These are phyloP conservation scores for Plectosphaerella plurivora DNA, from an alignment of 2,329 filamentous ascomycete species.

Conservation along the genomic window DNA sequence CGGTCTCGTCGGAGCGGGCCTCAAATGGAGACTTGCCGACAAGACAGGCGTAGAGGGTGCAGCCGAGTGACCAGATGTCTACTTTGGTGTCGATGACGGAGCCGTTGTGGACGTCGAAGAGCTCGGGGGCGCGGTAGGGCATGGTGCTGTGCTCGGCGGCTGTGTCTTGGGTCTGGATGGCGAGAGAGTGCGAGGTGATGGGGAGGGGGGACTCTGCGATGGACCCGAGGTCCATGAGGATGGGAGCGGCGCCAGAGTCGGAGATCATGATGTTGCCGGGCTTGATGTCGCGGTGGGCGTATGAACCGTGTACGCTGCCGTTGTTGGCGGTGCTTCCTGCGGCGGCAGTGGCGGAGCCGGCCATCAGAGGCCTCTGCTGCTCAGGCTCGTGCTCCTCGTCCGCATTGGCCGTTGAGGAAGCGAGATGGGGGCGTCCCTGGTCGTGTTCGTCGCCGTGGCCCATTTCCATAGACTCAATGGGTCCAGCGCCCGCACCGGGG, in stretches of 20 bases:
- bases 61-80: slow-evolving; percentile 96
- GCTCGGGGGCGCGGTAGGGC: slow-evolving; percentile 95
- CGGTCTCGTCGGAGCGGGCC: slow-evolving; percentile 91
- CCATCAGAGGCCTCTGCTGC: slow-evolving; percentile 80
- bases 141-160: slow-evolving; percentile 97
- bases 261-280: slow-evolving; percentile 98
- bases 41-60: slow-evolving; percentile 94
- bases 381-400: slow-evolving; percentile 68
- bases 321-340: neutral
- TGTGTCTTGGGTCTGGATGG: slow-evolving; percentile 87
- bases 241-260: slow-evolving; percentile 80
- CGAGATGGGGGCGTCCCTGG: slow-evolving; percentile 29
- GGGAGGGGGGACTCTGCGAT: slow-evolving; percentile 81
- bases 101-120: slow-evolving; percentile 96
- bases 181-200: slow-evolving; percentile 85
- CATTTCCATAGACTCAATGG: slow-evolving; percentile 49
- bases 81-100: slow-evolving; percentile 91
- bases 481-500: slow-evolving; percentile 20
- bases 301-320: slow-evolving; percentile 65
- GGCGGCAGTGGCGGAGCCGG: slow-evolving; percentile 65
- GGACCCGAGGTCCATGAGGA: slow-evolving; percentile 96
- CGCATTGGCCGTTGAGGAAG: slow-evolving; percentile 34
- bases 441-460: slow-evolving; percentile 34
- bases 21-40: slow-evolving; percentile 97
- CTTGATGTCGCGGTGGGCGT: slow-evolving; percentile 95